Percentiles rank a stretch among this genome's conserved stretches.
phyloP scores from a whole-genome alignment of 1,284 basidiomycete genomes.

The Sanguinoderma infundibulare region DNA sequence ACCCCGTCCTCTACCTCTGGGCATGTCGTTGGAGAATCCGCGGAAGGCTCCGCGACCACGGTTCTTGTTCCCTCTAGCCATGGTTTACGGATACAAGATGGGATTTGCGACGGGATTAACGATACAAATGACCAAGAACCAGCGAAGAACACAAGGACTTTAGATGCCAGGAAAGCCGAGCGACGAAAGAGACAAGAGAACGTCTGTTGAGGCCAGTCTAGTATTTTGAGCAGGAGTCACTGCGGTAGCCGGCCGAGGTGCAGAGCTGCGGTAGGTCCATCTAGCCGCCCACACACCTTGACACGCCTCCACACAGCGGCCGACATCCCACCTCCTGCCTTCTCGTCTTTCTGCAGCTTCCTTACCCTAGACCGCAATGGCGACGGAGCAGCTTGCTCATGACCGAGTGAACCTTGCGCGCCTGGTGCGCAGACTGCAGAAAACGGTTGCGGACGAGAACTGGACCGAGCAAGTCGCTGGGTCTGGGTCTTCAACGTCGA shows the following conservation, averaged over 20 bases:
- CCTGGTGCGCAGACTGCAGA: constrained; percentile 65
- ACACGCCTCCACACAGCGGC: neutral
- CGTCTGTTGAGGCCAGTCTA: neutral
- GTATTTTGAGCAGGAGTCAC: neutral
- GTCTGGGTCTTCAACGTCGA: constrained; percentile 27
- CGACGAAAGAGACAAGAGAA: neutral
- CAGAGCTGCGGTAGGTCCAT: neutral
- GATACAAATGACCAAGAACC: constrained; percentile 11
- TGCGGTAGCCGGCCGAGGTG: neutral
- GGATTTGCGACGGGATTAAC: constrained; percentile 9
- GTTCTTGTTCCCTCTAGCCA: constrained; percentile 31
- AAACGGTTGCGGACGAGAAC: constrained; percentile 50
- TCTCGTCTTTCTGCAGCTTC: neutral
- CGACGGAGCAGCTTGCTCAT: constrained; percentile 49
- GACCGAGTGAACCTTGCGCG: constrained; percentile 72
- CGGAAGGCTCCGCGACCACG: constrained; percentile 29
- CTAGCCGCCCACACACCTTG: no score
- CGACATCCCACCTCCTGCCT: neutral
- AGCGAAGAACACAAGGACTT: neutral
- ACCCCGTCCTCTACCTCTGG: constrained; percentile 27
- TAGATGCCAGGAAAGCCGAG: neutral
- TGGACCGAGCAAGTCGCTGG: constrained; percentile 46
- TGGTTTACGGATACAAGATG: constrained; percentile 26
- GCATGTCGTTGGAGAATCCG: constrained; percentile 8
- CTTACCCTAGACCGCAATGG: neutral